Evolutionary conservation across 2,329 filamentous ascomycete genomes (phyloP), one percentile per base, ranked within the genome.

Genomic region (Fusarium keratoplasticum): DNA sequence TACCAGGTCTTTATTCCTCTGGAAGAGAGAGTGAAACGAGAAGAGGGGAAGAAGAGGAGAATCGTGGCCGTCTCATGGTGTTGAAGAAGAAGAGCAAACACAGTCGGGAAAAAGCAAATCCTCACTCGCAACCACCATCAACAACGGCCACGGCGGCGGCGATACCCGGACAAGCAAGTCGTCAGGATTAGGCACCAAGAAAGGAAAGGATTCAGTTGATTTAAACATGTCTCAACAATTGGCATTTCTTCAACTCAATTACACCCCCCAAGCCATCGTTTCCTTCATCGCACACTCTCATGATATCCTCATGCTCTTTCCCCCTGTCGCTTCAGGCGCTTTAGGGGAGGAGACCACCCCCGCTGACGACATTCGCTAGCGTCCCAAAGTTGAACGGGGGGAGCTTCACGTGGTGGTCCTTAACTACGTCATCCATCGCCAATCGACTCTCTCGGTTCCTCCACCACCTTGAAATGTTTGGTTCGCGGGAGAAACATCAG

Each of bases 311-410:
- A 52, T 25, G 22, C 42, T 27, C n/a, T 50, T 5, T 18, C 29
- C 58, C 70, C 61, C 40, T 42, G 66, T 71, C 70, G 70, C 70
- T 70, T 73, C 54, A 54, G 70, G 71, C 47, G 58, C 42, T 52
- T 42, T 47, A 16, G 20, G 20, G 6, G 42, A 29, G 14, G 25
- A 47, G 42, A 35, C 70, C 70, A 36, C 33, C 66, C 42, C 71
- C 71, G 71, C 71, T 74, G 71, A 74, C 67, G 71, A 68, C 71
- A 73, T 74, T 47, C 63, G 71, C 67, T 74, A 73, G 57, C 54
- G 44, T 35, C 27, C 11, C 14, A 59, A n/a, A 35, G 22, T 16
- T 20, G 36, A 27, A 35, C 18, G 25, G 40, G 55, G 44, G 44
- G 38, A 57, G 27, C 63, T 73, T 73, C 71, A 73, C 71, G 71